Evolutionary conservation across 768 basidiomycete genomes (phyloP).

Genomic region (Cyathus striatus): DNA sequence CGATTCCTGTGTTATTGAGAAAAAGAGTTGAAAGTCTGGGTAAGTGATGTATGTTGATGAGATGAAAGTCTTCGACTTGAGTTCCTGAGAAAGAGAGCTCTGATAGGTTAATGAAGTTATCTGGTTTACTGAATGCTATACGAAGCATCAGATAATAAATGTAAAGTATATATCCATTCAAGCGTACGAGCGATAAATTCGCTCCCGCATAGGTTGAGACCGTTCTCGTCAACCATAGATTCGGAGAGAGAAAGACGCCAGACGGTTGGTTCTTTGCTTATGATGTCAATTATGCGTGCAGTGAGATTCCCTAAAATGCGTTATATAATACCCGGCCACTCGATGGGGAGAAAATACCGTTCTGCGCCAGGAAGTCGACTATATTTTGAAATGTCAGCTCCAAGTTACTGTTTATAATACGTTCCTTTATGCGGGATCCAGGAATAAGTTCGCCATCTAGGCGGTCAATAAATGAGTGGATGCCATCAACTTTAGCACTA

Average conservation of each 20-base stretch:
- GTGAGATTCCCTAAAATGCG: constrained; percentile 41
- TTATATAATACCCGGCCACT: background rate
- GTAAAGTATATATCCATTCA: constrained; percentile 2
- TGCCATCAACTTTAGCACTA: constrained; percentile 32
- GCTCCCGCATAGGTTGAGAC: constrained; percentile 40
- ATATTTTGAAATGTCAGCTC: constrained; percentile 36
- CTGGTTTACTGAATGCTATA: constrained; percentile 46
- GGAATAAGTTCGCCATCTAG: constrained; percentile 36
- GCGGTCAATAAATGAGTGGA: constrained; percentile 27
- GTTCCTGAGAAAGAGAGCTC: constrained; percentile 47
- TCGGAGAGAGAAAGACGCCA: constrained; percentile 37
- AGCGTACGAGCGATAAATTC: constrained; percentile 38
- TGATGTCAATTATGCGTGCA: constrained; percentile 33
- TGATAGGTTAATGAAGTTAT: constrained; percentile 44
- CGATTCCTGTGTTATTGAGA: constrained; percentile 49
- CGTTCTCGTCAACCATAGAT: constrained; percentile 41
- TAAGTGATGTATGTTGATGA: constrained; percentile 49
- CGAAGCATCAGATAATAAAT: constrained; percentile 5
- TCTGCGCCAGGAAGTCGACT: constrained; percentile 29
- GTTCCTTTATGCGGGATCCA: constrained; percentile 41
- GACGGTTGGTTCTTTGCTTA: constrained; percentile 40
- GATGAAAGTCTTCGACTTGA: constrained; percentile 39
- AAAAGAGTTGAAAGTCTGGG: constrained; percentile 41
- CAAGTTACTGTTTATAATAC: constrained; percentile 18
- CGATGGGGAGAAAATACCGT: constrained; percentile 19